Percentiles rank a stretch among this genome's conserved stretches.
phyloP scores from a whole-genome alignment of 257 asterid species.

The Salvia miltiorrhiza region DNA sequence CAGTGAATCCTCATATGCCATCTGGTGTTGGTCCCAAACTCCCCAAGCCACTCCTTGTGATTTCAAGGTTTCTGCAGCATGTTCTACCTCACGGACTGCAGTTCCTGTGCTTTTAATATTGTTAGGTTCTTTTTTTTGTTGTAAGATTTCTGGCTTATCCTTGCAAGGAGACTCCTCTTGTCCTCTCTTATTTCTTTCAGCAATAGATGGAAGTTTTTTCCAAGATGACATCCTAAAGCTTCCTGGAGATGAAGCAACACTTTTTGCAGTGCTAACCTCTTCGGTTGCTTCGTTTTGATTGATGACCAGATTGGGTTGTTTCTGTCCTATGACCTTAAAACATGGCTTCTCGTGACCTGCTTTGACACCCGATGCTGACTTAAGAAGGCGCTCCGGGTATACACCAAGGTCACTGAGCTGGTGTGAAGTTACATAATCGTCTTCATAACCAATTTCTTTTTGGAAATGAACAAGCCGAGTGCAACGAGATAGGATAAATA shows the following conservation, averaged over 20 bases:
- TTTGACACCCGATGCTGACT: constrained; percentile 25
- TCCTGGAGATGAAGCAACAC: constrained; percentile 66
- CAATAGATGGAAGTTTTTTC: constrained; percentile 89
- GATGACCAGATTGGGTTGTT: constrained; percentile 25
- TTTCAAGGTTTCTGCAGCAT: constrained; percentile 48
- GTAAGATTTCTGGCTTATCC: constrained; percentile 39
- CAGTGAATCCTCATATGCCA: constrained; percentile 76
- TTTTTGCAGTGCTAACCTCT: constrained; percentile 68
- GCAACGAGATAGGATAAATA: constrained; percentile 92
- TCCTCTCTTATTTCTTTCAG: constrained; percentile 52
- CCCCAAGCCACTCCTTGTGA: constrained; percentile 58
- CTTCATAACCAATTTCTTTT: constrained; percentile 90
- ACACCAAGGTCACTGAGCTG: constrained; percentile 86
- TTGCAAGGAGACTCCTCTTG: constrained; percentile 46
- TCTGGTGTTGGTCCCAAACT: constrained; percentile 71
- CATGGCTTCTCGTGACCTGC: constrained; percentile 29
- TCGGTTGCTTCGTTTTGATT: constrained; percentile 47
- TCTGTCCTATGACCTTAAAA: constrained; percentile 39
- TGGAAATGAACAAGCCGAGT: constrained; percentile 90
- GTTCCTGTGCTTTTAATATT: constrained; percentile 38
- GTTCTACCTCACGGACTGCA: constrained; percentile 38
- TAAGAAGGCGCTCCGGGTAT: constrained; percentile 54
- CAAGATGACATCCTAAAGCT: constrained; percentile 94
- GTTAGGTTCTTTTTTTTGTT: constrained; percentile 36
- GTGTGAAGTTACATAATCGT: constrained; percentile 62